Evolutionary conservation across 1,139 yeast species (phyloP), one percentile per base, ranked within the genome.

Genomic region (Blastobotrys aristatus): DNA sequence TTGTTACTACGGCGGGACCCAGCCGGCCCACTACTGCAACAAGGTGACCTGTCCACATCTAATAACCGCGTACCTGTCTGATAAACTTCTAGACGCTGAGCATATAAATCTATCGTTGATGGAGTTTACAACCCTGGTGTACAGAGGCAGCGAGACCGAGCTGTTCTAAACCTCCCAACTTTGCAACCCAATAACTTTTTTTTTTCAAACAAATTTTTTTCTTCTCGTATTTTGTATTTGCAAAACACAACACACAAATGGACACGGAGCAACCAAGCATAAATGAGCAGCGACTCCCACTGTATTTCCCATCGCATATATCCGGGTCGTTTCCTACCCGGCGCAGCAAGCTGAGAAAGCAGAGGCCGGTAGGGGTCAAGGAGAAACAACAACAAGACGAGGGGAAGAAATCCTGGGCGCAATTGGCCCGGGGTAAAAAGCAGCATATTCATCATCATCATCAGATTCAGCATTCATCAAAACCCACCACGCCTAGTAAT

Each of bases 341-440:
- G 14, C 22, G 51, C 17, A 44, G 50, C 32, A 38, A 14, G 40
- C 24, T 43, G 13, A 18, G 26, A 22, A 22, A 18, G 26, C 26
- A 18, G n/a, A 20, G 4, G 3, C 38, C 3, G 17, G 3, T 30
- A 6, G 13, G 33, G 6, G n/a, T 5, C 33, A 33, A 24, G 10
- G 10, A 24, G 27, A 5, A 24, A 10, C 27, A 6, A 10, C 27
- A 10, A 10, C 27, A 24, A 10, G 33, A 14, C 5, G 14, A 11
- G 3, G 30, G 26, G 14, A 10, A 26, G 16, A 44, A 40, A 27
- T 48, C 51, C 11, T 48, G 51, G 51, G 51, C 51, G 16, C 44
- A 43, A 24, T 31, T 48, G 20, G 51, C 39, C 3, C 29, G 50
- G 22, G 50, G 50, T 34, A 39, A 43, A 24, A 24, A 24, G 17